Conservation (phyloP, 306 rosid genomes). For the Castanea mollissima region DNA sequence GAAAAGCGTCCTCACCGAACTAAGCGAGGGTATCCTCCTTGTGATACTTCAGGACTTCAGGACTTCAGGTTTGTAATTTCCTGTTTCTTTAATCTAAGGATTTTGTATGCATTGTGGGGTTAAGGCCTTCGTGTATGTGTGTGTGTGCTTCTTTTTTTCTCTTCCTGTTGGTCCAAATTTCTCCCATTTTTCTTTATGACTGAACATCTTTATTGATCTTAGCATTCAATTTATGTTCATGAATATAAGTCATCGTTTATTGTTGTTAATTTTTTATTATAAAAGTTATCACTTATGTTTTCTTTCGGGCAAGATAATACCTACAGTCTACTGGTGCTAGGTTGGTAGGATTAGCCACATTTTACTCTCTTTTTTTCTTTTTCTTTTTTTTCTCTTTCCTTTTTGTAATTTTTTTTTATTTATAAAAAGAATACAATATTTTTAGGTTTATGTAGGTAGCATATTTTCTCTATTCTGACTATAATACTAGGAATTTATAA, state of each 20-base stretch:
- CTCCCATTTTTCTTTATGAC: background rate
- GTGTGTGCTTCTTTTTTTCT: background rate
- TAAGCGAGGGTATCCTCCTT: conserved; percentile 91
- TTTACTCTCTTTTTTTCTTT: background rate
- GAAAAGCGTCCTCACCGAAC: conserved; percentile 62
- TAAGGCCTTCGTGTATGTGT: background rate
- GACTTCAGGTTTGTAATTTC: conserved; percentile 67
- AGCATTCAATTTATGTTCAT: background rate
- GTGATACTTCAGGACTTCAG: conserved; percentile 90
- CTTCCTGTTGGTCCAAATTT: background rate
- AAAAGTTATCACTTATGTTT: background rate
- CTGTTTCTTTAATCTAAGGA: conserved; percentile 10
- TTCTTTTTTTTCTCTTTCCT: too few relatives aligned
- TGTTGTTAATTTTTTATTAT: background rate
- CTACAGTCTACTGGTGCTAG: background rate
- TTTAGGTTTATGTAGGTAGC: background rate
- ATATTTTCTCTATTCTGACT: background rate
- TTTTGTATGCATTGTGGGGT: background rate
- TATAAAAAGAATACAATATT: background rate
- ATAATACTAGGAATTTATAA: background rate
- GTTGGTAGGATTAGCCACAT: background rate
- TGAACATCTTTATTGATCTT: background rate
- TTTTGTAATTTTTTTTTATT: too few relatives aligned
- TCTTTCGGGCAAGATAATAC: background rate
- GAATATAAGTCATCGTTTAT: background rate